Conservation (phyloP, 129 eudicot species). For the Saposhnikovia divaricata region DNA sequence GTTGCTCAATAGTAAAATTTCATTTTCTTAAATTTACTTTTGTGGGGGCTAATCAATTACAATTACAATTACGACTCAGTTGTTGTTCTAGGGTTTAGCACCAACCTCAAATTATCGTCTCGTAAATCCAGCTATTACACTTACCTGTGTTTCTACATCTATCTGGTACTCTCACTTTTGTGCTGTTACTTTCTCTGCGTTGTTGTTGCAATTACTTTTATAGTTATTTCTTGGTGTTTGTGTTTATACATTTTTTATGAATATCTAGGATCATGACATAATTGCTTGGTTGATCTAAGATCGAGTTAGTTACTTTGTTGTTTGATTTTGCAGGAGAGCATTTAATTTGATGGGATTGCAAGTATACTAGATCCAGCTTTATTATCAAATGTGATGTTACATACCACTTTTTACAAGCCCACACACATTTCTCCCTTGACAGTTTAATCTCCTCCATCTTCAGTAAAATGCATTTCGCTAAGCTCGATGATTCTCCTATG, state of each 20-base stretch:
- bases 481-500: conserved; percentile 99
- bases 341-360: background rate
- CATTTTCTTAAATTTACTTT: no score
- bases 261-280: background rate
- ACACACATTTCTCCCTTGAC: background rate
- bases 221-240: background rate
- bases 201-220: background rate
- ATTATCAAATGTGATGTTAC: conserved; percentile 12
- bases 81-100: conserved; percentile 38
- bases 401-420: background rate
- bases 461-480: conserved; percentile 71
- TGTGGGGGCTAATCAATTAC: background rate
- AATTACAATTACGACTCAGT: background rate
- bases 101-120: conserved; percentile 7
- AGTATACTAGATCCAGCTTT: conserved; percentile 4
- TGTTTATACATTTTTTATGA: background rate
- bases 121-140: background rate
- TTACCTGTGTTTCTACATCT: background rate
- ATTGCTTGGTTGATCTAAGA: conserved; percentile 17
- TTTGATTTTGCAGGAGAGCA: background rate
- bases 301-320: conserved; percentile 13
- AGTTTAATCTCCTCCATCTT: background rate
- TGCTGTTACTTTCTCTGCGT: background rate
- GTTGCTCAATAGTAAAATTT: no score
- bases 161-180: background rate